Conservation (phyloP, 768 basidiomycete species). For the Naganishia onofrii region DNA sequence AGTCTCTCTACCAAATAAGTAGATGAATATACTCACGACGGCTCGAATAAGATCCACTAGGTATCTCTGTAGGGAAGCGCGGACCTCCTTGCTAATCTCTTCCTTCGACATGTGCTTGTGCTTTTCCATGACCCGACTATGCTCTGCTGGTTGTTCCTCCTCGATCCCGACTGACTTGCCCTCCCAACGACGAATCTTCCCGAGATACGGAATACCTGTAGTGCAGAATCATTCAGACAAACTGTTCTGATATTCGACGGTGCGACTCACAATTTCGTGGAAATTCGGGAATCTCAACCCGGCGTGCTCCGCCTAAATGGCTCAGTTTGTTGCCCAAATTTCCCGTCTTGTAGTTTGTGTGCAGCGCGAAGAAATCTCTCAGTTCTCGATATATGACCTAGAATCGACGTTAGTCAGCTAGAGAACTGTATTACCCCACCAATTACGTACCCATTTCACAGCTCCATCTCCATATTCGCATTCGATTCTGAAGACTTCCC, state of each 20-base stretch:
- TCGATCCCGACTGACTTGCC: slow-evolving; percentile 58
- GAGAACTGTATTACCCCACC: too few species aligned
- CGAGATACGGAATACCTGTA: slow-evolving; percentile 82
- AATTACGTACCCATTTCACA: slow-evolving; percentile 82
- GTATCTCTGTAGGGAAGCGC: slow-evolving; percentile 81
- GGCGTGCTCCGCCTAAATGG: slow-evolving; percentile 67
- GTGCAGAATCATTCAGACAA: not conserved
- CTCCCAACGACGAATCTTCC: slow-evolving; percentile 68
- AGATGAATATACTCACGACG: slow-evolving; percentile 61
- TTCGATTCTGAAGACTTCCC: slow-evolving; percentile 53
- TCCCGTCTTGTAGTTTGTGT: slow-evolving; percentile 81
- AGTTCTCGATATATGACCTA: slow-evolving; percentile 65
- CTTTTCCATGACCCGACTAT: slow-evolving; percentile 11
- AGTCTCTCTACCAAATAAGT: not conserved
- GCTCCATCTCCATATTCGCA: slow-evolving; percentile 95
- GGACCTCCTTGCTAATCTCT: slow-evolving; percentile 61
- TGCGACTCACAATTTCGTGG: slow-evolving; percentile 61
- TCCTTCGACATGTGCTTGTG: slow-evolving; percentile 41
- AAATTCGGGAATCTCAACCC: slow-evolving; percentile 79
- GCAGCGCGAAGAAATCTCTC: slow-evolving; percentile 84
- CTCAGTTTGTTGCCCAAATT: slow-evolving; percentile 57
- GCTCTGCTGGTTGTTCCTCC: slow-evolving; percentile 56
- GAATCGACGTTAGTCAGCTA: not conserved
- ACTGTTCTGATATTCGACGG: slow-evolving; percentile 52
- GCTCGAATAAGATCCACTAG: slow-evolving; percentile 80